phyloP scores from a whole-genome alignment of 78 protist species.

The Dictyostelium citrinum region DNA sequence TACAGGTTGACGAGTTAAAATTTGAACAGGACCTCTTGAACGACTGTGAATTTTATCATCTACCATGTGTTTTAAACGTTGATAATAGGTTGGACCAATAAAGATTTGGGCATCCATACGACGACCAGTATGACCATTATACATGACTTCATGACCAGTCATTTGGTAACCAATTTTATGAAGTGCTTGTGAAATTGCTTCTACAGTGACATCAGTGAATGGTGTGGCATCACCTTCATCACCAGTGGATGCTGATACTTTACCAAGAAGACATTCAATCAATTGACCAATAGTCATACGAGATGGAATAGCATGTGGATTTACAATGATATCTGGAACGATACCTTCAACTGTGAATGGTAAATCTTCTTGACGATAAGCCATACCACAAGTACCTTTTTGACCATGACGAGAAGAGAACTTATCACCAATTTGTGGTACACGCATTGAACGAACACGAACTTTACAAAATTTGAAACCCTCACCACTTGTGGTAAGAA shows the following conservation, averaged over 20 bases:
- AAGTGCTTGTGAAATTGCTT: conserved; percentile 85
- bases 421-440: conserved; percentile 99
- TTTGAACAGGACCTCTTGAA: conserved; percentile 96
- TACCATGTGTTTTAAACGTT: conserved; percentile 99
- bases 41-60: conserved; percentile 99
- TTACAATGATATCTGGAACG: conserved; percentile 99
- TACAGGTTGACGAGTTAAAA: conserved; percentile 99
- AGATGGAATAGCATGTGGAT: conserved; percentile 99
- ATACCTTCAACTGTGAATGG: conserved; percentile 98
- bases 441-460: conserved; percentile 87
- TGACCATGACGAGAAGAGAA: conserved; percentile 99
- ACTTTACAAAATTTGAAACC: conserved; percentile 88
- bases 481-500: conserved; percentile 89
- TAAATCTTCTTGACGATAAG: conserved; percentile 97
- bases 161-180: conserved; percentile 95
- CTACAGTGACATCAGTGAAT: conserved; percentile 95
- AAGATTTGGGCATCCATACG: conserved; percentile 95
- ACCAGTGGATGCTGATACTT: conserved; percentile 91
- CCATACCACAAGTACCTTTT: conserved; percentile 99
- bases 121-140: conserved; percentile 97
- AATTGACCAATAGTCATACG: conserved; percentile 99
- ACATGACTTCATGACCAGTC: conserved; percentile 97
- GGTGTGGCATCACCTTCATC: conserved; percentile 84
- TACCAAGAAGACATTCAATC: conserved; percentile 97
- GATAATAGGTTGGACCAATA: conserved; percentile 99